A percentile compares a stretch with the other conserved stretches of the same genome.
phyloP scores from a whole-genome alignment of 2,329 filamentous ascomycete species.

The Dothideomycetes sp. region DNA sequence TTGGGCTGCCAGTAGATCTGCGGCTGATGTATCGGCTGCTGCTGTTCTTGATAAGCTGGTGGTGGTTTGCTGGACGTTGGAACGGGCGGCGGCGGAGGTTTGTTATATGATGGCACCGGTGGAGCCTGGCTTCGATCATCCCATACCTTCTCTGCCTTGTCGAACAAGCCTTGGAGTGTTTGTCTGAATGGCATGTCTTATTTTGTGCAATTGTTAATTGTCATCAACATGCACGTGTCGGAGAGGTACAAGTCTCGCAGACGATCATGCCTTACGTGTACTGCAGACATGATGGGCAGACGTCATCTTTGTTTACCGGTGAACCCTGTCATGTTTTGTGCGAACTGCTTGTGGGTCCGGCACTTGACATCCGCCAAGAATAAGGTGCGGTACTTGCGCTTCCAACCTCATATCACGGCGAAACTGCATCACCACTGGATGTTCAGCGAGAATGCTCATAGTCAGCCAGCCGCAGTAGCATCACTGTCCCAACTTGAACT shows the following conservation, averaged over 20 bases:
- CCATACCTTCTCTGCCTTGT: not conserved
- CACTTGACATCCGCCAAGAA: no score
- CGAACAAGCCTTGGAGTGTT: not conserved
- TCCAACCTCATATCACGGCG: no score
- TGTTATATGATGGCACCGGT: not conserved
- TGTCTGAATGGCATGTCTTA: not conserved
- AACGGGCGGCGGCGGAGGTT: slow-evolving; percentile 13
- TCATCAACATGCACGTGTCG: no score
- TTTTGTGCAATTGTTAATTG: no score
- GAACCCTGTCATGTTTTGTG: no score
- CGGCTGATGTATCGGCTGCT: slow-evolving; percentile 7
- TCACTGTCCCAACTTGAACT: no score
- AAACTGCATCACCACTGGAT: no score
- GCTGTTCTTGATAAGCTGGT: slow-evolving; percentile 9
- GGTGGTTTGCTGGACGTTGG: slow-evolving; percentile 17
- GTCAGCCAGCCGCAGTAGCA: no score
- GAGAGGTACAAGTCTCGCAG: not conserved
- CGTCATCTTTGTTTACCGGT: not conserved
- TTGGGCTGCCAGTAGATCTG: slow-evolving; percentile 42
- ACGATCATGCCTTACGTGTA: not conserved
- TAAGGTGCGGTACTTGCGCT: no score
- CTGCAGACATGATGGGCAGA: not conserved
- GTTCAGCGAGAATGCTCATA: no score
- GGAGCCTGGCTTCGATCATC: not conserved
- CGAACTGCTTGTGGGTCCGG: no score